These are phyloP conservation scores for Saccharomycopsis capsularis DNA, from an alignment of 805 yeast species.

Conservation along the genomic window DNA sequence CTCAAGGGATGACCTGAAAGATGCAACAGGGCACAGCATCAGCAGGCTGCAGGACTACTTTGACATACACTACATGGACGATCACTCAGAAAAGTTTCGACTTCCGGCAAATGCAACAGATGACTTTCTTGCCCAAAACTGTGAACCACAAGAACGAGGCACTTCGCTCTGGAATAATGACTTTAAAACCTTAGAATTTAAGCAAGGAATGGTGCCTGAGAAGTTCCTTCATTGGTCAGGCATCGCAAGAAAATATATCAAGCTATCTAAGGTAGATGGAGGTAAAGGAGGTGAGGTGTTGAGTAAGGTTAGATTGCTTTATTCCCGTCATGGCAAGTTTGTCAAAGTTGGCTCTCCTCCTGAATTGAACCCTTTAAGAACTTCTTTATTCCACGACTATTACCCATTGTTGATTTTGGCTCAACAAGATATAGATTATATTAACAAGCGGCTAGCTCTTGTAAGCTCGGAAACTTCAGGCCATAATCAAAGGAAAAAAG, in stretches of 20 bases:
- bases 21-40: not conserved
- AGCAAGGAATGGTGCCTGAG: constrained; percentile 19
- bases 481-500: too few relatives aligned
- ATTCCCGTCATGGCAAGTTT: constrained; percentile 3
- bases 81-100: constrained; percentile 21
- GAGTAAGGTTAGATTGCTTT: constrained; percentile 1
- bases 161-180: constrained; percentile 26
- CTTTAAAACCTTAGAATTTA: constrained; percentile 25
- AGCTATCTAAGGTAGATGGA: too few relatives aligned
- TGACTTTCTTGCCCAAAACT: not conserved
- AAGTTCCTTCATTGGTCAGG: constrained; percentile 19
- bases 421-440: constrained; percentile 4
- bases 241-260: not conserved
- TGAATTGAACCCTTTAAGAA: not conserved
- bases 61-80: constrained; percentile 10
- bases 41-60: constrained; percentile 18
- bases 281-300: too few relatives aligned
- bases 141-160: constrained; percentile 12
- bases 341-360: constrained; percentile 8
- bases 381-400: constrained; percentile 14
- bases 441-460: not conserved
- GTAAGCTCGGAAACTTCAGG: too few relatives aligned
- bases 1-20: not conserved
- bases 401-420: constrained; percentile 8
- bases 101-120: constrained; percentile 9